phyloP scores from a whole-genome alignment of 2,329 filamentous ascomycete genomes.

The Zymoseptoria ardabiliae region DNA sequence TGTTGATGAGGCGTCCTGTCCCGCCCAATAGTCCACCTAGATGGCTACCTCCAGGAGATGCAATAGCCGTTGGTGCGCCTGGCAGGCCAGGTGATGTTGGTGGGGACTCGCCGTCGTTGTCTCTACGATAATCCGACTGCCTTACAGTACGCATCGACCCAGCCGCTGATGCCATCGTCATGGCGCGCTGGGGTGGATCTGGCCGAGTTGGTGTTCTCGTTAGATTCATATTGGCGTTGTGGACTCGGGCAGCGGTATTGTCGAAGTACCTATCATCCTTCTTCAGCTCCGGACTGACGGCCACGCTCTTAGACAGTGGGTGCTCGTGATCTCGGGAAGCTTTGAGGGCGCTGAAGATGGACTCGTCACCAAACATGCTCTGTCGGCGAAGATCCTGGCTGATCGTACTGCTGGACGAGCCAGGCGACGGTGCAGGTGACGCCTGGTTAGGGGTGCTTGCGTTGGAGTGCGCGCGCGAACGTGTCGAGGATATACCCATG shows the following conservation, averaged over 20 bases:
- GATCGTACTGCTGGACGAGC: slow-evolving; percentile 47
- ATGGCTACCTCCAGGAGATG: slow-evolving; percentile 36
- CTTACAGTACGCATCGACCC: slow-evolving; percentile 41
- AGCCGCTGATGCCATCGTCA: slow-evolving; percentile 35
- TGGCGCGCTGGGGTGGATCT: slow-evolving; percentile 32
- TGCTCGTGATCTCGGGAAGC: slow-evolving; percentile 54
- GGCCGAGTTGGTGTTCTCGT: slow-evolving; percentile 20
- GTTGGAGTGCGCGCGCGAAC: slow-evolving; percentile 44
- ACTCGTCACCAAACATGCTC: slow-evolving; percentile 54
- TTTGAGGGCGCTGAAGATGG: slow-evolving; percentile 45
- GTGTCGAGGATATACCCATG: slow-evolving; percentile 8
- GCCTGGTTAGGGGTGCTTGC: slow-evolving; percentile 46
- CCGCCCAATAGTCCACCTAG: slow-evolving; percentile 41
- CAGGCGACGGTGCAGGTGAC: slow-evolving; percentile 47
- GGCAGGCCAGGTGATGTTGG: slow-evolving; percentile 37
- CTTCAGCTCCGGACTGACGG: slow-evolving; percentile 54
- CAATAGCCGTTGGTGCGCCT: slow-evolving; percentile 37
- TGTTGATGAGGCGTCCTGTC: slow-evolving; percentile 41
- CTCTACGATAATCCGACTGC: slow-evolving; percentile 31
- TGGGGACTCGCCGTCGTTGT: slow-evolving; percentile 29
- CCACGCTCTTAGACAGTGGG: slow-evolving; percentile 67
- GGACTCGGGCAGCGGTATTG: slow-evolving; percentile 5
- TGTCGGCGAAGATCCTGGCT: slow-evolving; percentile 48
- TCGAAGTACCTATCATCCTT: slow-evolving; percentile 18
- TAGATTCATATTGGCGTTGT: slow-evolving; percentile 11